Conservation (phyloP, 495 filamentous ascomycete genomes). For the Neurospora tetrasperma region DNA sequence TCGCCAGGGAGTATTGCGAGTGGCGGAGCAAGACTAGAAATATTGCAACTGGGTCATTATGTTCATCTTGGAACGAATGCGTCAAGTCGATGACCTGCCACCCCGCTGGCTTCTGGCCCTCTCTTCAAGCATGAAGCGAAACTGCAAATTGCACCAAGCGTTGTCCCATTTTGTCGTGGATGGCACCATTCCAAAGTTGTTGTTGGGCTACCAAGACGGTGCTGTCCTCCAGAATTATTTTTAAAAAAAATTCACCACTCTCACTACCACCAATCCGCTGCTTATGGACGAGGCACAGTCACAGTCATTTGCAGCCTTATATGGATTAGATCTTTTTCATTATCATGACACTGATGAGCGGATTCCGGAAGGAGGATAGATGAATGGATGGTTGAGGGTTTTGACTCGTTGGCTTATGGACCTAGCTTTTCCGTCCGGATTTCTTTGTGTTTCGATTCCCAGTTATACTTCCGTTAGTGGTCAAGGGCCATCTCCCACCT, state of each 20-base stretch:
- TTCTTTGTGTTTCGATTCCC: not conserved
- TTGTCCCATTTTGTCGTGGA: not conserved
- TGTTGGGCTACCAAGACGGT: not conserved
- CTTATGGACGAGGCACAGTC: not conserved
- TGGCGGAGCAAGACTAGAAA: not conserved
- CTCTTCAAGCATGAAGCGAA: not conserved
- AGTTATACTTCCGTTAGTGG: not conserved
- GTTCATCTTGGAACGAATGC: not conserved
- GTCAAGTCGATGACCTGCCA: not conserved
- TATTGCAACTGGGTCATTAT: not conserved
- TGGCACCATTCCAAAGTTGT: not conserved
- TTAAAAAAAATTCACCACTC: not conserved
- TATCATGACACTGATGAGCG: not conserved
- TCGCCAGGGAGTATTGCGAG: not conserved
- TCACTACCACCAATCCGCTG: not conserved
- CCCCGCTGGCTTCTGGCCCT: not conserved
- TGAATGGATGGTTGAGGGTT: not conserved
- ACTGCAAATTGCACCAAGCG: not conserved
- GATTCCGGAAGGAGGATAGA: not conserved
- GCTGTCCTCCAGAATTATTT: not conserved
- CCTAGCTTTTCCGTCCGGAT: not conserved
- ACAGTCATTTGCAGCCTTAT: not conserved
- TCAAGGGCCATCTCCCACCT: not conserved
- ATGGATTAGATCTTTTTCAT: not conserved
- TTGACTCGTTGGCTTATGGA: not conserved